Conservation (phyloP, 139 green algal species). For the Desmodesmus armatus region DNA sequence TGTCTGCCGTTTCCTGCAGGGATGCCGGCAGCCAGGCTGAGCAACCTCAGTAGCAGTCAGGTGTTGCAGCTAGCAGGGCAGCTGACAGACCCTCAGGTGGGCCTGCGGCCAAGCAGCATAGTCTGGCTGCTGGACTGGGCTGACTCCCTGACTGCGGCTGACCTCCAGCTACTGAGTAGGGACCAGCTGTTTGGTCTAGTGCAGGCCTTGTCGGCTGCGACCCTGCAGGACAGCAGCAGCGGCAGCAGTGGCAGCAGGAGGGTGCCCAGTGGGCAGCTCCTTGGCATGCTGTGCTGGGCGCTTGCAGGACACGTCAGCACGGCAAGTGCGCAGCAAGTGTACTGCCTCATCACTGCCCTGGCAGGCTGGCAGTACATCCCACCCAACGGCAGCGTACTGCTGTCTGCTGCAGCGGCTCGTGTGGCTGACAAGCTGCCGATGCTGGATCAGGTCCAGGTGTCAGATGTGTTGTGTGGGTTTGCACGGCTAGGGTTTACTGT, state of each 20-base stretch:
- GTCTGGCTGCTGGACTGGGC: slow-evolving; percentile 16
- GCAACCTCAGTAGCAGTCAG: neutral
- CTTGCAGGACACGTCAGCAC: neutral
- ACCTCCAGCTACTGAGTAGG: neutral
- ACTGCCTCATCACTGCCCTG: neutral
- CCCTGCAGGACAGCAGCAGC: slow-evolving; percentile 4
- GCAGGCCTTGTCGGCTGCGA: neutral
- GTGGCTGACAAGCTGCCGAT: slow-evolving; percentile 36
- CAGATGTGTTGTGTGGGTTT: slow-evolving; percentile 30
- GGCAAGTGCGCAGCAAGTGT: slow-evolving; percentile 10
- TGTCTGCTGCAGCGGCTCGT: slow-evolving; percentile 21
- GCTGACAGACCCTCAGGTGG: slow-evolving; percentile 1
- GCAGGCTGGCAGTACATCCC: neutral
- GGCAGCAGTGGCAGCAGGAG: neutral
- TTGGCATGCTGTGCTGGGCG: slow-evolving; percentile 25
- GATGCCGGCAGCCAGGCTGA: neutral
- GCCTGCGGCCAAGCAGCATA: neutral
- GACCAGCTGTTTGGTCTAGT: slow-evolving; percentile 13
- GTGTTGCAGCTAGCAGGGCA: slow-evolving; percentile 2
- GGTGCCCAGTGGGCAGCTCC: neutral
- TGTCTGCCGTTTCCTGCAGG: neutral
- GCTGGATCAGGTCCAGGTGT: slow-evolving; percentile 3
- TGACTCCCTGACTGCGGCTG: neutral
- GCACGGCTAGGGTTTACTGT: slow-evolving; percentile 13
- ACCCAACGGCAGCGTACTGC: slow-evolving; percentile 20